These are phyloP conservation scores for Fusarium napiforme DNA, from an alignment of 2,329 filamentous ascomycete genomes.

Conservation along the genomic window DNA sequence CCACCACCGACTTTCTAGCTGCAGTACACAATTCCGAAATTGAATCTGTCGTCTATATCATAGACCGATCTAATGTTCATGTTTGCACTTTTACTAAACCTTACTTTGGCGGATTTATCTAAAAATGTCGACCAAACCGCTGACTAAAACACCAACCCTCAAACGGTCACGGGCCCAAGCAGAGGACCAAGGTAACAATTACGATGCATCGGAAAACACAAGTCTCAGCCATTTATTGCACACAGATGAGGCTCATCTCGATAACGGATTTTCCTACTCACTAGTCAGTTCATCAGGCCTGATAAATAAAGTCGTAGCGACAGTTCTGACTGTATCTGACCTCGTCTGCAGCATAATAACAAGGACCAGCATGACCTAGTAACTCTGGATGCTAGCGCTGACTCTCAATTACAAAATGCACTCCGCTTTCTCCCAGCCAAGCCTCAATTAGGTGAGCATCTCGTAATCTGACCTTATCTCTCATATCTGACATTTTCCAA, in stretches of 20 bases:
- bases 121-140: neutral
- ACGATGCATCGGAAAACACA: neutral
- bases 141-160: neutral
- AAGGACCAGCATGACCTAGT: neutral
- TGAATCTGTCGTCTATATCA: neutral
- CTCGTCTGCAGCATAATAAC: neutral
- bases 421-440: conserved; percentile 1
- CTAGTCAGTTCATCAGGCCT: neutral
- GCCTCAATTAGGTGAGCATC: neutral
- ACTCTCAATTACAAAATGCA: neutral
- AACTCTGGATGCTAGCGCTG: neutral
- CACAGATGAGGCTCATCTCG: neutral
- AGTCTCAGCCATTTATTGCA: neutral
- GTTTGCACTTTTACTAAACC: neutral
- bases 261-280: neutral
- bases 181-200: neutral
- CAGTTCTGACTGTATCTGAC: neutral
- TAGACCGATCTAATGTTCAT: neutral
- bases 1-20: conserved; percentile 20
- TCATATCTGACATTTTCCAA: neutral
- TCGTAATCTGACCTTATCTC: neutral
- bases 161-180: neutral
- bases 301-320: neutral
- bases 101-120: neutral
- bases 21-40: neutral